These are phyloP conservation scores for Kluyveromyces marxianus DNA, from an alignment of 1,139 yeast genomes.

Conservation along the genomic window DNA sequence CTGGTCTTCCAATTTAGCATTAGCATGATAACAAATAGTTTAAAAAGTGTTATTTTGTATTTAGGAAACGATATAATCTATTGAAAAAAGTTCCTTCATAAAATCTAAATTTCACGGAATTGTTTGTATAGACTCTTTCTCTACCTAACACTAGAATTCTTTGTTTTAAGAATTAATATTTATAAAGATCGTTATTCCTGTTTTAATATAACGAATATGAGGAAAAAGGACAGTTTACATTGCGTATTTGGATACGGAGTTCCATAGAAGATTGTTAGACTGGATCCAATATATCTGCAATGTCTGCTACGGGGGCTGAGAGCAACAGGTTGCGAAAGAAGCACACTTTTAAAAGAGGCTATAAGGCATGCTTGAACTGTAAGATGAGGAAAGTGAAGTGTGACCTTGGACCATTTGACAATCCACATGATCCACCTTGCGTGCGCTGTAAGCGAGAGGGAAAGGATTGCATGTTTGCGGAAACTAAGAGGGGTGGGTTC, in stretches of 20 bases:
- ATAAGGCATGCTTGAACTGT: conserved; percentile 79
- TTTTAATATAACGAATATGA: no score
- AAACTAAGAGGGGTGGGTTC: conserved; percentile 18
- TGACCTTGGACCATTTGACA: conserved; percentile 68
- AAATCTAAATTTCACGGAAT: no score
- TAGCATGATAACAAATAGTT: no score
- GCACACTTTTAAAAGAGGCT: conserved; percentile 43
- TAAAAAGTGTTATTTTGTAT: no score
- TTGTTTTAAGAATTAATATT: not conserved
- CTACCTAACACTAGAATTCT: not conserved
- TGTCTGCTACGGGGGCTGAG: not conserved
- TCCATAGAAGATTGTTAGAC: no score
- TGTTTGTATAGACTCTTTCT: not conserved
- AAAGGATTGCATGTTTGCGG: conserved; percentile 71
- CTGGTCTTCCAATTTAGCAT: no score
- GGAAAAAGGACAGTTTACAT: no score
- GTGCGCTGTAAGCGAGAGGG: conserved; percentile 76
- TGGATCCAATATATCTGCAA: not conserved
- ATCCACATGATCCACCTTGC: conserved; percentile 78
- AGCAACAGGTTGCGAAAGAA: not conserved
- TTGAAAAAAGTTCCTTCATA: no score
- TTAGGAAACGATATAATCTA: no score
- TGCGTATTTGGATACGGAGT: no score
- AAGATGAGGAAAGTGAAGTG: conserved; percentile 77
- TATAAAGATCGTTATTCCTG: not conserved